Percentiles rank a stretch among this genome's conserved stretches.
Conservation (phyloP, 371 early-diverging fungal species). For the Rhizopus arrhizus region DNA sequence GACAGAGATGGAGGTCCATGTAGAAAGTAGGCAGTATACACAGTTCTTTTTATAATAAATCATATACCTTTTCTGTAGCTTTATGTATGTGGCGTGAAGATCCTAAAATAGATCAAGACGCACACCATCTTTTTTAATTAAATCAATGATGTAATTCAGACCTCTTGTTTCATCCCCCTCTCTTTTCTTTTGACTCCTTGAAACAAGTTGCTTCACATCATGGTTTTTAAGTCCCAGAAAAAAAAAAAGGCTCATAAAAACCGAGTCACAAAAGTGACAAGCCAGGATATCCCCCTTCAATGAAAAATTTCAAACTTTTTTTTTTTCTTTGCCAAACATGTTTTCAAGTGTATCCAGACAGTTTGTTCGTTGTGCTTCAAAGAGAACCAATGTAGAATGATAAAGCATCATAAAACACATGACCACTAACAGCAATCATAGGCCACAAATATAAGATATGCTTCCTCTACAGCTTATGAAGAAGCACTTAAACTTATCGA, state of each 20-base stretch:
- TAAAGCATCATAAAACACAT: not conserved
- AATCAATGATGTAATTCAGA: too few species aligned
- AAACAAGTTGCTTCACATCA: not conserved
- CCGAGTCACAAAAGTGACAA: not conserved
- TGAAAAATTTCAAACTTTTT: not conserved
- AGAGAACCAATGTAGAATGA: not conserved
- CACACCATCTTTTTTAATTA: too few species aligned
- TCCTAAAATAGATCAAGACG: too few species aligned
- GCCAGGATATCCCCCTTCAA: constrained; percentile 4
- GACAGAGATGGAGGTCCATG: constrained; percentile 75
- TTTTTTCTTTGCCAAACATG: not conserved
- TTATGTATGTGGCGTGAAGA: too few species aligned
- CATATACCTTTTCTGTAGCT: not conserved
- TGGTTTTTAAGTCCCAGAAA: too few species aligned
- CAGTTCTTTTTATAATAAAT: constrained; percentile 67
- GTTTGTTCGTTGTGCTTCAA: constrained; percentile 1
- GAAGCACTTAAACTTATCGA: constrained; percentile 76
- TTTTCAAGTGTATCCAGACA: constrained; percentile 2
- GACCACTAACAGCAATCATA: not conserved
- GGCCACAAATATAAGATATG: constrained; percentile 20
- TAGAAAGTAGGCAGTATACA: constrained; percentile 71
- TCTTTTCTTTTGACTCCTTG: not conserved
- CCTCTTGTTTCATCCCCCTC: too few species aligned
- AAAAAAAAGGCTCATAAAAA: not conserved
- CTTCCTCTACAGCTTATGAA: constrained; percentile 65